Evolutionary conservation across 176 grass and related monocot genomes (phyloP).

Genomic region (barley (Hordeum vulgare)): MorexV3_pseudomolecules_assembly NC_058523.1:12316955-12317454

Average conservation of each 20-base stretch:
- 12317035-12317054: background rate
- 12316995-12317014: background rate
- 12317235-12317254: slow-evolving; percentile 4
- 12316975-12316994: background rate
- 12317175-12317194: background rate
- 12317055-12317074: background rate
- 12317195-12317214: background rate
- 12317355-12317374: background rate
- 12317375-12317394: background rate
- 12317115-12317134: background rate
- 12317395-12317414: background rate
- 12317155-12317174: background rate
- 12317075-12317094: slow-evolving; percentile 5
- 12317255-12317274: slow-evolving; percentile 11
- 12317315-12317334: slow-evolving; percentile 9
- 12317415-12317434: background rate
- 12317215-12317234: background rate
- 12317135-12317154: slow-evolving; percentile 1
- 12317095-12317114: slow-evolving; percentile 13
- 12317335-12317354: slow-evolving; percentile 4
- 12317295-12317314: background rate
- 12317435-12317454: background rate
- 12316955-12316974: background rate
- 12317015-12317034: background rate
- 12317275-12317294: slow-evolving; percentile 25